Conservation (phyloP, 2,329 filamentous ascomycete species). For the Xylariaceae sp. region DNA sequence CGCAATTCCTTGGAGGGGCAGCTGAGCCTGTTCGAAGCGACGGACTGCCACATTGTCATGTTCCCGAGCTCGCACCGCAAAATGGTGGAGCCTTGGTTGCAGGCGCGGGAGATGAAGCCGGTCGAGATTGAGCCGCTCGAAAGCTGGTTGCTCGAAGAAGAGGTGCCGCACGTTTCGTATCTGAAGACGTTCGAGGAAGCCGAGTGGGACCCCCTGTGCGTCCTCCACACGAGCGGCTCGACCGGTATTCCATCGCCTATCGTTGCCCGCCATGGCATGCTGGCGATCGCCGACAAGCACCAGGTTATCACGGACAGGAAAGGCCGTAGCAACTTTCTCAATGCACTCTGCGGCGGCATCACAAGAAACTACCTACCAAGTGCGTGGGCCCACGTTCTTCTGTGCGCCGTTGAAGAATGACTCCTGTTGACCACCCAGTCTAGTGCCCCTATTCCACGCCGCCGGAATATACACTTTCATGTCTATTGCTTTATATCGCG, state of each 20-base stretch:
- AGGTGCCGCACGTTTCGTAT: conserved; percentile 38
- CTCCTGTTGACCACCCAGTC: not conserved
- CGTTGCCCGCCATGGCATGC: conserved; percentile 37
- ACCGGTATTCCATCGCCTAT: conserved; percentile 47
- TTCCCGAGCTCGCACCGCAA: conserved; percentile 33
- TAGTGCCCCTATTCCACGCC: conserved; percentile 32
- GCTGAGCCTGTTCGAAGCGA: conserved; percentile 42
- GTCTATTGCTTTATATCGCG: conserved; percentile 18
- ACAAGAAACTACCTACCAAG: conserved; percentile 24
- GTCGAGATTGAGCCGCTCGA: conserved; percentile 34
- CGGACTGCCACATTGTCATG: conserved; percentile 40
- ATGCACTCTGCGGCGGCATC: conserved; percentile 10
- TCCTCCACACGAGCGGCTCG: conserved; percentile 45
- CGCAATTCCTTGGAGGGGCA: conserved; percentile 45
- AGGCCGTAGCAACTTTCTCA: conserved; percentile 21
- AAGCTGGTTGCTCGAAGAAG: conserved; percentile 36
- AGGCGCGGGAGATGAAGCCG: conserved; percentile 38
- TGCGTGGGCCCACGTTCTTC: conserved; percentile 23
- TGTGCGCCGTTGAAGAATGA: not conserved
- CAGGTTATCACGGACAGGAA: conserved; percentile 28
- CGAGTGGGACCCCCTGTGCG: conserved; percentile 39
- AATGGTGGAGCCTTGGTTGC: conserved; percentile 37
- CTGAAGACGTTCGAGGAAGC: conserved; percentile 40
- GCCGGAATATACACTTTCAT: conserved; percentile 27
- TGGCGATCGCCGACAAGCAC: conserved; percentile 35